Conservation (phyloP, 1,284 basidiomycete species). For the Irpex sp. region DNA sequence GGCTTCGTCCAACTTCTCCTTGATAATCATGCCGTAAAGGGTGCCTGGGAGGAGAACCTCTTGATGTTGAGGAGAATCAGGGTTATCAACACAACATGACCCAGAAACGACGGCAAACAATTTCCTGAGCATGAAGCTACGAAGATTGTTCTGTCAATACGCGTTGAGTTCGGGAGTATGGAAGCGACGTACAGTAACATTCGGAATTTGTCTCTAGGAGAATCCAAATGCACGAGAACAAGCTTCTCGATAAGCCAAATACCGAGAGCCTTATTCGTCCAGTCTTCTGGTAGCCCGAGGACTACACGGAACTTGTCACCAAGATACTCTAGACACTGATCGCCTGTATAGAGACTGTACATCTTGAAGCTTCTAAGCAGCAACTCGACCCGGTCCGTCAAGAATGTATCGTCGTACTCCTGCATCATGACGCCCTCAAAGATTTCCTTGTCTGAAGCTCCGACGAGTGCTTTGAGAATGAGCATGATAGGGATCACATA, state of each 20-base stretch:
- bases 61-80: conserved; percentile 98
- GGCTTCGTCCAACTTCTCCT: conserved; percentile 93
- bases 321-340: conserved; percentile 94
- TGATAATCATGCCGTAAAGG: conserved; percentile 96
- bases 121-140: conserved; percentile 96
- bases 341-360: conserved; percentile 85
- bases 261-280: conserved; percentile 82
- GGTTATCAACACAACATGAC: conserved; percentile 91
- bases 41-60: conserved; percentile 94
- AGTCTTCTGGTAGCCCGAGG: conserved; percentile 89
- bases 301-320: conserved; percentile 97
- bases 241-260: conserved; percentile 82
- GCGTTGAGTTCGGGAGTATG: neutral
- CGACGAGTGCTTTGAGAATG: conserved; percentile 91
- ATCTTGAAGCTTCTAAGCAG: conserved; percentile 95
- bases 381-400: conserved; percentile 97
- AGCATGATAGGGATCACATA: conserved; percentile 99
- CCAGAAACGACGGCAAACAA: conserved; percentile 90
- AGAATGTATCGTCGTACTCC: conserved; percentile 95
- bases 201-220: conserved; percentile 92
- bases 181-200: conserved; percentile 76
- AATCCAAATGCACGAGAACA: conserved; percentile 86
- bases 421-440: conserved; percentile 98
- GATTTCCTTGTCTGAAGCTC: conserved; percentile 94
- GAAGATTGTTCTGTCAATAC: neutral